phyloP scores from a whole-genome alignment of 768 basidiomycete genomes.

The Royoungia palumana region DNA sequence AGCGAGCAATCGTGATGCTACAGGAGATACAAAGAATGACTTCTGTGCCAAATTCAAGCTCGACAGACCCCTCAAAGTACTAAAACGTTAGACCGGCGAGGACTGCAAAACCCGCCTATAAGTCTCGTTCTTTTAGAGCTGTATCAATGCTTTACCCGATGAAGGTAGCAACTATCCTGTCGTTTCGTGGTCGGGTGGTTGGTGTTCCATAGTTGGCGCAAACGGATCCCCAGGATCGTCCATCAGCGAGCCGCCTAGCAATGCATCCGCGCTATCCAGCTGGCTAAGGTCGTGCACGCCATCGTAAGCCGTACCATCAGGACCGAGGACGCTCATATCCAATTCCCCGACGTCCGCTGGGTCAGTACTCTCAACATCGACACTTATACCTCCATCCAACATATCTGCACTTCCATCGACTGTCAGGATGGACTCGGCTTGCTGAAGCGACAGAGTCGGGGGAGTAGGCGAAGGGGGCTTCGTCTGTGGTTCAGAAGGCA shows the following conservation, averaged over 20 bases:
- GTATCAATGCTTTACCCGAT: constrained; percentile 9
- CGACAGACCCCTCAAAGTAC: too few species aligned
- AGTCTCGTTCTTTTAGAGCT: neutral
- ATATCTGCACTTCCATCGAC: constrained; percentile 38
- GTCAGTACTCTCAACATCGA: constrained; percentile 33
- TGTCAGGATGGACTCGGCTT: constrained; percentile 42
- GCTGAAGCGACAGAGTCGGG: constrained; percentile 53
- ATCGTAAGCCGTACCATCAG: constrained; percentile 62
- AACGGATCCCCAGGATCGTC: constrained; percentile 63
- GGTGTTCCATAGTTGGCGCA: constrained; percentile 27
- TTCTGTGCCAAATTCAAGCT: neutral
- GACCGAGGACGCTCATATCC: constrained; percentile 62
- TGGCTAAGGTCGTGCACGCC: constrained; percentile 52
- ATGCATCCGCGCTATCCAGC: constrained; percentile 47
- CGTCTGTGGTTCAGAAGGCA: constrained; percentile 49
- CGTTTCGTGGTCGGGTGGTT: constrained; percentile 10
- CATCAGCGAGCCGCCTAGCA: constrained; percentile 62
- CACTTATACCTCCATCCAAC: constrained; percentile 45
- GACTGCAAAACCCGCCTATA: constrained; percentile 1
- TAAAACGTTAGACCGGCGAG: neutral
- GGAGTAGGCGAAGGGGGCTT: constrained; percentile 70
- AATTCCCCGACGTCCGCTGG: constrained; percentile 44
- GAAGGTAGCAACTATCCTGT: constrained; percentile 7
- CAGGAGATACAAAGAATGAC: neutral
- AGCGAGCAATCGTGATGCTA: neutral